Base-by-base conservation (phyloP, 148 eudicot genomes). In the Beta vulgaris region DNA sequence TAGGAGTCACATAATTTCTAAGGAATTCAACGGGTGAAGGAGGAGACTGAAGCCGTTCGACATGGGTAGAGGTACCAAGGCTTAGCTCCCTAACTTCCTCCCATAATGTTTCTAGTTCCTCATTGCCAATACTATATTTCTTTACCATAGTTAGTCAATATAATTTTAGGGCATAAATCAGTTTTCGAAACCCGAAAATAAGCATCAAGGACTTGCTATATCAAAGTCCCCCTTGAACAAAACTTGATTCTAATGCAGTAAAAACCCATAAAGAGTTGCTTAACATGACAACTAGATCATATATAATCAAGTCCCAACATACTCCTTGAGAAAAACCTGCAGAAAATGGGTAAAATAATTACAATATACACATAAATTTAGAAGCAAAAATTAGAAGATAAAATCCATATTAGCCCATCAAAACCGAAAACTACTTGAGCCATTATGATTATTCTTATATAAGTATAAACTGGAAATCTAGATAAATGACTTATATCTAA, bases 1-100 rank as follows among this genome's bases (percentile, higher is more conserved):
- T 95, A 13, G 89, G 89, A 63, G 85, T 78, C 65, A 95, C 88
- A 85, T 72, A 91, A 48, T 82, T 83, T 68, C 98, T 93, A 75
- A 90, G 89, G 85, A 95, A 95, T 42, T 86, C 78, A 71, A 95
- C 73, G 2, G 97, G 92, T 59, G 96, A 76, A 39, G 97, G 97
- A 28, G 99, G 97, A 3, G 91, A 79, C 18, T 77, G 77, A 58
- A 95, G 88, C 44, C 84, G 86, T 74, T 83, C 83, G 35, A 95
- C 80, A 48, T 81, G 82, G 57, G 85, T 57, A 34, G 91, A 83
- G 83, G 79, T 78, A 54, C 93, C 96, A 13, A 92, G 76, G 84
- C 81, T 89, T 32, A 95, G 85, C 67, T 90, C 96, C 70, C 99
- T 60, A 1, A 86, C 90, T 79, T 95, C 99, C 69, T 89, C 82